Conservation (phyloP, 106 monocot species). For the Ottelia alismoides region DNA sequence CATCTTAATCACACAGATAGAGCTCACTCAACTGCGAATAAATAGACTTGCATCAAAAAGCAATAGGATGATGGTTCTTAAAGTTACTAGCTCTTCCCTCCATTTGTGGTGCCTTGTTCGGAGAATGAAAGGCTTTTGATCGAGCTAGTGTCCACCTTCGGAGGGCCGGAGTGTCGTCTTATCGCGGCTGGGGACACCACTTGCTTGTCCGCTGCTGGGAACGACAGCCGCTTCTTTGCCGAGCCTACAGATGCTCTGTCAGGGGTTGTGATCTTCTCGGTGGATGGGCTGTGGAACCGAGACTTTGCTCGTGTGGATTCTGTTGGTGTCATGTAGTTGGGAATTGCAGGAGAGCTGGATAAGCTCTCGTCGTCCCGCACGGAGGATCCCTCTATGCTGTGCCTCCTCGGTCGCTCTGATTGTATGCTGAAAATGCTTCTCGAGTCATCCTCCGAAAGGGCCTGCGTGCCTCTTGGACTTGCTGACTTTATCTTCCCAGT, state of each 20-base stretch:
- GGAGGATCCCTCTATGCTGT: conserved; percentile 28
- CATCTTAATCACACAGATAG: no score
- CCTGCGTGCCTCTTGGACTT: conserved; percentile 14
- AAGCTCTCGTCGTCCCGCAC: conserved; percentile 37
- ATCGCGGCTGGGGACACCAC: not conserved
- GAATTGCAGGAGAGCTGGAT: conserved; percentile 21
- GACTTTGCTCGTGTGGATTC: conserved; percentile 31
- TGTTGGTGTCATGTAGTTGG: conserved; percentile 52
- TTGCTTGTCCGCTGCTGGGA: conserved; percentile 9
- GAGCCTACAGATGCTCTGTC: conserved; percentile 9
- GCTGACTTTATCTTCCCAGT: conserved; percentile 13
- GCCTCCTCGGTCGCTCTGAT: conserved; percentile 23
- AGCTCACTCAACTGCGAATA: no score
- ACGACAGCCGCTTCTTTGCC: conserved; percentile 23
- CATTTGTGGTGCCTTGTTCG: not conserved
- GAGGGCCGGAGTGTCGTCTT: conserved; percentile 25
- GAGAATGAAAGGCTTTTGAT: not conserved
- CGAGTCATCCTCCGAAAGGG: conserved; percentile 13
- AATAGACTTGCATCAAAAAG: no score
- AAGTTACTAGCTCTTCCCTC: not conserved
- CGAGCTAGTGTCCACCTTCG: conserved; percentile 12
- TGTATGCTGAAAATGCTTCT: conserved; percentile 24
- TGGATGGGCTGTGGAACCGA: conserved; percentile 13
- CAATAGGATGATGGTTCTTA: no score
- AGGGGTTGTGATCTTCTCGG: conserved; percentile 8